A percentile compares a stretch with the other conserved stretches of the same genome.
phyloP scores from a whole-genome alignment of 164 flowering plant genomes.

The Sextonia rubra region DNA sequence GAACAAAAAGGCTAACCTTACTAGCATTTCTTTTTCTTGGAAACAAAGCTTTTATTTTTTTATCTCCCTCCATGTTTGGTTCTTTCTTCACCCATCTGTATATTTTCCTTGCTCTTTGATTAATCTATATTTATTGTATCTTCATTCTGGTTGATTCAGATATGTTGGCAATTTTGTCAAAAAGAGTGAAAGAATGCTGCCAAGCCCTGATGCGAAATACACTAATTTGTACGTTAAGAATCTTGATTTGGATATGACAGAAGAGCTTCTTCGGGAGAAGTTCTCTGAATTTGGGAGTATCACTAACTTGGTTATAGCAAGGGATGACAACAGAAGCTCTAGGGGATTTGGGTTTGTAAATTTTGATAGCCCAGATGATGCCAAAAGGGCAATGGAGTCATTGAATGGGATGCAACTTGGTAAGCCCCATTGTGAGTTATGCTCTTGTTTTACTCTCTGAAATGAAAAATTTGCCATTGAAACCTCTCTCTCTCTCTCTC shows the following conservation, averaged over 20 bases:
- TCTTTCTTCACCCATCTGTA: neutral
- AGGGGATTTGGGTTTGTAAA: conserved; percentile 93
- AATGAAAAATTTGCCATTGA: neutral
- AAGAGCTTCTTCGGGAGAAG: conserved; percentile 53
- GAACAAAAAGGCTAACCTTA: neutral
- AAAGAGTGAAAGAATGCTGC: conserved; percentile 51
- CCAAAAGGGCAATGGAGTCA: conserved; percentile 54
- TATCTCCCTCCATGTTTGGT: neutral
- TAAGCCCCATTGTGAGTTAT: conserved; percentile 15
- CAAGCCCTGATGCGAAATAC: conserved; percentile 49
- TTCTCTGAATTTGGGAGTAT: conserved; percentile 73
- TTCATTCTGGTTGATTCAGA: conserved; percentile 27
- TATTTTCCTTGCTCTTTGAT: neutral
- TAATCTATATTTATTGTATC: neutral
- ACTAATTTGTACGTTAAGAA: conserved; percentile 85
- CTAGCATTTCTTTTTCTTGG: neutral
- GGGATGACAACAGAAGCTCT: conserved; percentile 61
- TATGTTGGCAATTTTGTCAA: conserved; percentile 63
- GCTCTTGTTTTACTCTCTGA: neutral
- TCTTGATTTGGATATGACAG: conserved; percentile 55
- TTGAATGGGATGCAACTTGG: conserved; percentile 74
- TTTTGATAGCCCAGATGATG: conserved; percentile 71
- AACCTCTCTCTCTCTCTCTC: too few species aligned
- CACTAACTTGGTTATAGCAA: conserved; percentile 45
- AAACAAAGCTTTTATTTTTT: too few species aligned